Evolutionary conservation across 768 basidiomycete species (phyloP).

Genomic region (Phylloporus arenicola): DNA sequence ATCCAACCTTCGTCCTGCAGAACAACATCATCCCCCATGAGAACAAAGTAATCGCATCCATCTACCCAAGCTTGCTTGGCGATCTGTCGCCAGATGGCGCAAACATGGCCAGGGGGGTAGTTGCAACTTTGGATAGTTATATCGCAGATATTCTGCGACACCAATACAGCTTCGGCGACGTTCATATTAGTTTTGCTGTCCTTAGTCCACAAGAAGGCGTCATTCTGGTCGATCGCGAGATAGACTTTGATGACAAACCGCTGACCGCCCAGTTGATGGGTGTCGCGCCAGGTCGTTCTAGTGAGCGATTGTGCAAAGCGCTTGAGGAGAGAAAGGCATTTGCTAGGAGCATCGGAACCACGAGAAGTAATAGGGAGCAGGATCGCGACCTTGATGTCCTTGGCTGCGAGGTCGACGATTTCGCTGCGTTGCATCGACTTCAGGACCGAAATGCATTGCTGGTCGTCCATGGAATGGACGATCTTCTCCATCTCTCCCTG

Average conservation of each 20-base stretch:
- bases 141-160: conserved; percentile 33
- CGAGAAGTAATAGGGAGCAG: conserved; percentile 57
- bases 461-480: conserved; percentile 4
- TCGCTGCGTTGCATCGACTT: conserved; percentile 30
- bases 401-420: conserved; percentile 33
- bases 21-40: conserved; percentile 54
- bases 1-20: conserved; percentile 51
- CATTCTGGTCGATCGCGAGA: conserved; percentile 49
- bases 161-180: conserved; percentile 35
- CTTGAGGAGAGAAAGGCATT: conserved; percentile 40
- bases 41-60: conserved; percentile 44
- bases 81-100: conserved; percentile 48
- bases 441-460: conserved; percentile 15
- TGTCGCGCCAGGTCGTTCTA: conserved; percentile 44
- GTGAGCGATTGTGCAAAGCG: conserved; percentile 41
- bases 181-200: conserved; percentile 16
- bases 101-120: conserved; percentile 44
- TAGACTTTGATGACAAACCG: conserved; percentile 41
- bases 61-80: conserved; percentile 46
- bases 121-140: conserved; percentile 34
- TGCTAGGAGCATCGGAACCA: conserved; percentile 27
- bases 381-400: conserved; percentile 42
- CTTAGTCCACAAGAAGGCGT: conserved; percentile 33
- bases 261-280: conserved; percentile 25
- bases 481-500: conserved; percentile 30